Evolutionary conservation across 2,329 filamentous ascomycete species (phyloP).

Genomic region (Colletotrichum liaoningense): DNA sequence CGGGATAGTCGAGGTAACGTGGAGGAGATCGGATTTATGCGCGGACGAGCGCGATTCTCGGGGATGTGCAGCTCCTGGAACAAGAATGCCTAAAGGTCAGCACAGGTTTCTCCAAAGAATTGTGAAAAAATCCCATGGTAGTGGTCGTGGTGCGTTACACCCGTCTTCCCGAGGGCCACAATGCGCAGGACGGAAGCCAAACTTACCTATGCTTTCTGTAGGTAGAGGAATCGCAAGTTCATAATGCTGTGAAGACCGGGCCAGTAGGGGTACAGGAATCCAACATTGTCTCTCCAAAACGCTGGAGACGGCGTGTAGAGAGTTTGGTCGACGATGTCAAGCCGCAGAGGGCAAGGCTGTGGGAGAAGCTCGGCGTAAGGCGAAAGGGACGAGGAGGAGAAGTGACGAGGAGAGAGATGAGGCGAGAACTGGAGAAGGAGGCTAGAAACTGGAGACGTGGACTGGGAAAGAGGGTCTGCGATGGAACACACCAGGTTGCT

Average conservation of each 20-base stretch:
- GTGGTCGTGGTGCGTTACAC: not conserved
- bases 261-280: conserved; percentile 4
- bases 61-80: conserved; percentile 4
- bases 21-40: conserved; percentile 15
- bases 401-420: conserved; percentile 5
- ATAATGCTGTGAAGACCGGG: conserved; percentile 24
- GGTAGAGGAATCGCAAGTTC: conserved; percentile 16
- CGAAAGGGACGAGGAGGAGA: not conserved
- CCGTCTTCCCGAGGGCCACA: not conserved
- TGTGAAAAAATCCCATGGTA: not conserved
- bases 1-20: not conserved
- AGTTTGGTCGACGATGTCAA: not conserved
- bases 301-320: not conserved
- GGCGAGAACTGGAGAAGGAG: conserved; percentile 17
- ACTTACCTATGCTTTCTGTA: not conserved
- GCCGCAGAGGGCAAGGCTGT: not conserved
- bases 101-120: not conserved
- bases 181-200: conserved; percentile 2
- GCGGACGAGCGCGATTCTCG: not conserved
- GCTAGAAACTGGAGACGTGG: not conserved
- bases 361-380: not conserved
- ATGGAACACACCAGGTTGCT: conserved; percentile 32
- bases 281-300: conserved; percentile 24
- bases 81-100: not conserved
- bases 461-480: conserved; percentile 27